Evolutionary conservation across 2,329 filamentous ascomycete genomes (phyloP).

Genomic region (Domatiomyces catenatus): DNA sequence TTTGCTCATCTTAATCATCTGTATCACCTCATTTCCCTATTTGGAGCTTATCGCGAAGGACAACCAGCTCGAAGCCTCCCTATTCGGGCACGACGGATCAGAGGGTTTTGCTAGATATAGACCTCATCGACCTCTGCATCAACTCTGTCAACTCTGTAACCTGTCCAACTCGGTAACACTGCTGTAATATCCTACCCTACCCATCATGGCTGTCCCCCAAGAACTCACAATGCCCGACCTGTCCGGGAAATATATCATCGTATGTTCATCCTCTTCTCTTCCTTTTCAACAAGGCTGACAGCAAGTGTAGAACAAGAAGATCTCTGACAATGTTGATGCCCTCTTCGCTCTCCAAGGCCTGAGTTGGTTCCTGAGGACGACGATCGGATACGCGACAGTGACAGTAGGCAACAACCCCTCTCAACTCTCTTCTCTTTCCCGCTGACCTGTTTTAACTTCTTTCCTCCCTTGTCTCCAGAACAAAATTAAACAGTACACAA

Average conservation of each 20-base stretch:
- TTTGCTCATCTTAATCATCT: too few relatives aligned
- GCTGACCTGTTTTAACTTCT: not conserved
- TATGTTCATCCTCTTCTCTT: slow-evolving; percentile 26
- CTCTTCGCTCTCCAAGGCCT: slow-evolving; percentile 53
- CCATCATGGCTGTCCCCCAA: slow-evolving; percentile 55
- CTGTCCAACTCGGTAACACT: too few relatives aligned
- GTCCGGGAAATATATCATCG: slow-evolving; percentile 54
- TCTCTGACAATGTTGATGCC: slow-evolving; percentile 54
- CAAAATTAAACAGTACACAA: slow-evolving; percentile 28
- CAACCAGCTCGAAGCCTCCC: too few relatives aligned
- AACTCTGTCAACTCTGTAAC: too few relatives aligned
- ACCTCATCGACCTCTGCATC: too few relatives aligned
- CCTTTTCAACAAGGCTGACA: not conserved
- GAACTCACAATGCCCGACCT: slow-evolving; percentile 53
- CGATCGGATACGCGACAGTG: slow-evolving; percentile 52
- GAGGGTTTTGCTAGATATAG: too few relatives aligned
- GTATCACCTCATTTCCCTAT: too few relatives aligned
- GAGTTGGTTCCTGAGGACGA: slow-evolving; percentile 57
- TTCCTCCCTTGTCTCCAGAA: slow-evolving; percentile 2
- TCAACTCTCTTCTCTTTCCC: not conserved
- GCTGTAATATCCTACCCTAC: not conserved
- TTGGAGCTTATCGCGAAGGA: too few relatives aligned
- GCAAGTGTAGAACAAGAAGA: slow-evolving; percentile 49
- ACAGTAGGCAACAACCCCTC: slow-evolving; percentile 4
- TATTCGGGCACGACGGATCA: too few relatives aligned